Conservation (phyloP, 176 grass and related monocot genomes). For the Stipa capillata region DNA sequence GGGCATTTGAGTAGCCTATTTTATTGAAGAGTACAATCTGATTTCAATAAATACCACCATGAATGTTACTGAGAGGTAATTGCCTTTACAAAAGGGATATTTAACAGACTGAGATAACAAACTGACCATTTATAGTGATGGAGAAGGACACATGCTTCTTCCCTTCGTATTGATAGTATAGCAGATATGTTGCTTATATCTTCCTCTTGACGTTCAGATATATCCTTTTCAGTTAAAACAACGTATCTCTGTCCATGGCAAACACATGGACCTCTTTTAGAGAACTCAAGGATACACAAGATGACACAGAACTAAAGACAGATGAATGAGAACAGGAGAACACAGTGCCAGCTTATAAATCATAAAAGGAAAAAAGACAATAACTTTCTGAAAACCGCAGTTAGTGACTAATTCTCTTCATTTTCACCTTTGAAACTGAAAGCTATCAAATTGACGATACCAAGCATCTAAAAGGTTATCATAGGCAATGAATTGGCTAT, state of each 20-base stretch:
- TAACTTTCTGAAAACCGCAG: not conserved
- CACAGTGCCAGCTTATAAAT: not conserved
- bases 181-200: constrained; percentile 50
- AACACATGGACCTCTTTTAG: constrained; percentile 12
- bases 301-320: not conserved
- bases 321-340: not conserved
- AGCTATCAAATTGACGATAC: not conserved
- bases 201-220: constrained; percentile 53
- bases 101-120: not conserved
- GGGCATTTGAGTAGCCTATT: not conserved
- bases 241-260: constrained; percentile 52
- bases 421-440: not conserved
- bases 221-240: constrained; percentile 55
- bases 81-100: not conserved
- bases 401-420: not conserved
- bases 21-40: not conserved
- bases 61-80: not conserved
- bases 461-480: not conserved
- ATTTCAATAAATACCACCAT: not conserved
- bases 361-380: not conserved
- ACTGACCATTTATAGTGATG: constrained; percentile 76
- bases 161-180: constrained; percentile 50
- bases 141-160: constrained; percentile 66
- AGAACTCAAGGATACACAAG: not conserved
- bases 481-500: not conserved